Evolutionary conservation across 176 grass and related monocot species (phyloP), one percentile per base, ranked within the genome.

Genomic region (Hsuehochloa calcarea): DNA sequence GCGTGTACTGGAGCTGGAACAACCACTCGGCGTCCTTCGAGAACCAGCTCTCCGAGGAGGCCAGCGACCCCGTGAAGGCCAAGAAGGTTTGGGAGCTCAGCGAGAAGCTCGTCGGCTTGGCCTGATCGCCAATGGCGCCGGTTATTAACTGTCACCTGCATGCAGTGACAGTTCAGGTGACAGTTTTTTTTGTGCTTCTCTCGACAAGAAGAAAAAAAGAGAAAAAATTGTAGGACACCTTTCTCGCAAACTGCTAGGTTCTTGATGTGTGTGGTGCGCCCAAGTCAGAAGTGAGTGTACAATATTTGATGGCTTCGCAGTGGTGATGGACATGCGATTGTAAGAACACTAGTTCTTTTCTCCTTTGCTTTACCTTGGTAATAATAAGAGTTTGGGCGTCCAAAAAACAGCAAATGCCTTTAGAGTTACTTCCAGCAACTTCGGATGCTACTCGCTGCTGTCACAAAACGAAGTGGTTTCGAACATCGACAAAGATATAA

Each of bases 1-100:
- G 93, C 13, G 93, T 98, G 0, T 98, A 98, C 80, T 98, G 96
- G 93, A 98, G 96, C 93, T 98, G 96, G 96, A 98, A 98, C 89
- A 93, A 85, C 4, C 94, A 98, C 84, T 98, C 96, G 3, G 91
- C 96, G 0, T 98, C 96, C 4, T 98, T 98, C 62, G 93, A 98
- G 91, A 98, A 98, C 84, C 91, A 98, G 89, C 86, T 95, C 80
- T 98, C 96, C 1, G 72, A 98, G 82, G 96, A 98, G 84, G 96
- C 96, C 38, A 95, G 93, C 40, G 93, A 98, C 72, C 29, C 86
- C 8, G 93, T 92, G 38, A 98, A 98, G 81, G 96, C 96, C 37
- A 90, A 81, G 75, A 98, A 84, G 86, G 85, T 95, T 2, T 98
- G 96, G 96, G 91, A 95, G 69, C 79, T 98, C 60, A 98, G 93